Percentiles rank a stretch among this genome's conserved stretches.
Evolutionary conservation across 345 rosid genomes (phyloP).

Genomic region (Firmiana major): DNA sequence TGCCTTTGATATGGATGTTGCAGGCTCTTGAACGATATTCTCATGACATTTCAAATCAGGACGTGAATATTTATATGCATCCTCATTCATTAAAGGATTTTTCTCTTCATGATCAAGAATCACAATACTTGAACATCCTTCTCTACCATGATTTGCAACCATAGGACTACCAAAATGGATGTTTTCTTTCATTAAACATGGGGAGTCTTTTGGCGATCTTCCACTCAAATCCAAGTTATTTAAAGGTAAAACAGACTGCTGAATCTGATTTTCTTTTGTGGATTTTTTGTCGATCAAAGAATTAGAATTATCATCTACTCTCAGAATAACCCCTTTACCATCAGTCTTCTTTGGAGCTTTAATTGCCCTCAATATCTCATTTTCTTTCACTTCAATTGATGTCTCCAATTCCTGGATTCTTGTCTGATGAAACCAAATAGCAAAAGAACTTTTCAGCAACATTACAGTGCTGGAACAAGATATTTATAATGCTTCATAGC

Average conservation of each 20-base stretch:
- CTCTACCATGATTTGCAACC: constrained; percentile 11
- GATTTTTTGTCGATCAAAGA: constrained; percentile 19
- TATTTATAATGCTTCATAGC: too few relatives aligned
- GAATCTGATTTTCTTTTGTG: constrained; percentile 23
- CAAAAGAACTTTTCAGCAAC: too few relatives aligned
- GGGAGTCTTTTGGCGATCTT: constrained; percentile 21
- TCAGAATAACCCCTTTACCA: constrained; percentile 14
- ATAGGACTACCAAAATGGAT: constrained; percentile 5
- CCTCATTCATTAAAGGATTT: constrained; percentile 18
- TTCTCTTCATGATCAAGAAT: constrained; percentile 4
- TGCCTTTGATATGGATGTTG: constrained; percentile 15
- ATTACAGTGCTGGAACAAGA: too few relatives aligned
- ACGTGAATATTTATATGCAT: constrained; percentile 21
- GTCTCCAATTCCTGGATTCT: too few relatives aligned
- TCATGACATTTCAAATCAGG: constrained; percentile 20
- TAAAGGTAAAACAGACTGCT: constrained; percentile 17
- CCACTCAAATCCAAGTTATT: constrained; percentile 28
- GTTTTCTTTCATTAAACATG: constrained; percentile 16
- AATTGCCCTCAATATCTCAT: too few relatives aligned
- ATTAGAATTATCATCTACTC: constrained; percentile 13
- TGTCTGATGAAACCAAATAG: too few relatives aligned
- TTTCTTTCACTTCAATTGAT: too few relatives aligned
- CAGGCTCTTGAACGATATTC: constrained; percentile 14
- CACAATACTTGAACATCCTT: background rate
- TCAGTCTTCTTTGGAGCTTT: constrained; percentile 31